phyloP scores from a whole-genome alignment of 1,284 basidiomycete species.

The Irpex sp. region DNA sequence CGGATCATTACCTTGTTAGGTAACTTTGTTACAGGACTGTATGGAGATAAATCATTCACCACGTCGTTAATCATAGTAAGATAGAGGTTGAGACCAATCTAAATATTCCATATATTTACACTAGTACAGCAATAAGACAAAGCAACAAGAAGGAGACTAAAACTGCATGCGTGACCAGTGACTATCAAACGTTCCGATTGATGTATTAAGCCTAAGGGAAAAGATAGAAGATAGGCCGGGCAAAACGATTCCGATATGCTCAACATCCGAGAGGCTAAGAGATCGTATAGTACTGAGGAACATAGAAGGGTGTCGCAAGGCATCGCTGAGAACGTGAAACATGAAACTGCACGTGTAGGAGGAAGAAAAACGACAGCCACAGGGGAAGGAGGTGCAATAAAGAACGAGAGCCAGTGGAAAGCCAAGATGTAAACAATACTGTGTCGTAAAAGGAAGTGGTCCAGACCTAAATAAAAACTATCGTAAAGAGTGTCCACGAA shows the following conservation, averaged over 20 bases:
- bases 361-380: not conserved
- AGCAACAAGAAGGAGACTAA: constrained; percentile 1
- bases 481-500: not conserved
- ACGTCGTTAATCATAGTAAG: not conserved
- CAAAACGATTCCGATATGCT: not conserved
- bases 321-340: not conserved
- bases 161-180: not conserved
- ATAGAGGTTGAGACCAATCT: not conserved
- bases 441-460: not conserved
- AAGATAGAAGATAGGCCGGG: not conserved
- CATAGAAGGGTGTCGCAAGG: constrained; percentile 8
- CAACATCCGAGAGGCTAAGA: not conserved
- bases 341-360: not conserved
- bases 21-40: not conserved
- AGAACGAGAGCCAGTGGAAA: constrained; percentile 1
- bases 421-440: not conserved
- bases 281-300: constrained; percentile 5
- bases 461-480: not conserved
- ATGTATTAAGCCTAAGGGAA: not conserved
- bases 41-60: not conserved
- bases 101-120: constrained; percentile 5
- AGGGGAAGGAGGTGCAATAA: not conserved
- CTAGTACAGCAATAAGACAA: constrained; percentile 7
- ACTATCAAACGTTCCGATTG: not conserved
- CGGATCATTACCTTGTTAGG: not conserved